A percentile compares a stretch with the other conserved stretches of the same genome.
Conservation (phyloP, 2,329 filamentous ascomycete genomes). For the Teratosphaeria destructans region DNA sequence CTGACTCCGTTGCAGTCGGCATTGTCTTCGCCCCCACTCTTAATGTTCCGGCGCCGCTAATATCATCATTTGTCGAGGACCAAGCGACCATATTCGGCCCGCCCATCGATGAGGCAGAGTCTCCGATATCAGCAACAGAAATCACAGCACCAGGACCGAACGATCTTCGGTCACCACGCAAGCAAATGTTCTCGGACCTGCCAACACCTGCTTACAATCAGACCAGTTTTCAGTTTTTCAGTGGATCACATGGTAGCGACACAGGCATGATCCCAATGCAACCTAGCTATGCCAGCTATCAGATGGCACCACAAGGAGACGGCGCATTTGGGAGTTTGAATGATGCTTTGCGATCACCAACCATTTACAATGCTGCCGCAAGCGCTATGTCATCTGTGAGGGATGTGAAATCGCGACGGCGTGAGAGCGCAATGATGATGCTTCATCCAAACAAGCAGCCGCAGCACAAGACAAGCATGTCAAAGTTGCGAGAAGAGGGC, state of each 20-base stretch:
- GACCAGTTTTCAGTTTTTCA: constrained; percentile 28
- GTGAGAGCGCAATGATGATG: constrained; percentile 23
- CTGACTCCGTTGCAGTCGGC: constrained; percentile 47
- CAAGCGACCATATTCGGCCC: constrained; percentile 76
- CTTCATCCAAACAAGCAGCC: constrained; percentile 8
- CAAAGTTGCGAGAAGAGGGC: constrained; percentile 21
- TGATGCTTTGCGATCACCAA: constrained; percentile 20
- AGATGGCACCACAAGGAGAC: constrained; percentile 24
- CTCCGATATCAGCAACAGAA: constrained; percentile 25
- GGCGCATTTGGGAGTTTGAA: constrained; percentile 25
- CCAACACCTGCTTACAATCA: constrained; percentile 54
- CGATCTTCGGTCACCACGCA: constrained; percentile 52
- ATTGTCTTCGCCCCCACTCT: constrained; percentile 97
- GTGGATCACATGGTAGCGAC: constrained; percentile 9
- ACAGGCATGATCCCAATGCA: constrained; percentile 25
- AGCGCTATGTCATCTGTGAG: constrained; percentile 3
- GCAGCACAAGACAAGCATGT: constrained; percentile 28
- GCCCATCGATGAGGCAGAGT: constrained; percentile 45
- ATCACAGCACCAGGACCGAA: constrained; percentile 31
- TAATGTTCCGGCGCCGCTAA: constrained; percentile 90
- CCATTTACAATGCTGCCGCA: constrained; percentile 10
- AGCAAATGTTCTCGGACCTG: constrained; percentile 57
- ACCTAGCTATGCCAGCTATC: constrained; percentile 20
- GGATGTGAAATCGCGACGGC: constrained; percentile 6
- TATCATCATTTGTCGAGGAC: constrained; percentile 86